Evolutionary conservation across 73 alveolate genomes (phyloP), one percentile per base, ranked within the genome.

Genomic region (Symbiodinium natans): DNA sequence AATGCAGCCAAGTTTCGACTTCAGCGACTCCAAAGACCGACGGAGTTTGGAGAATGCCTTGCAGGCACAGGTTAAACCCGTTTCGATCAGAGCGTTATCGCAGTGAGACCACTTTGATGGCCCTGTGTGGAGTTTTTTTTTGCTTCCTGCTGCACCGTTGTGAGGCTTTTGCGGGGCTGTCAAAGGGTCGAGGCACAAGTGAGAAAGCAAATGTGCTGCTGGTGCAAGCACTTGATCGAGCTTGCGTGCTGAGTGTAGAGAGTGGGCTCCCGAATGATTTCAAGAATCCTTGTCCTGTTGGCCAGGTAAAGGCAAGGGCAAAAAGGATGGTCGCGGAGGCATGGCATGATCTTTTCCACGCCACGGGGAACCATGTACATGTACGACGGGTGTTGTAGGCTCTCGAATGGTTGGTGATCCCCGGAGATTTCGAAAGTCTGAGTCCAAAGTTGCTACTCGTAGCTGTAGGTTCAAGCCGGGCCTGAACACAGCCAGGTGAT

Each of bases 31-130:
- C 17, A 56, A 54, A 27, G 96, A 89, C 48, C 88, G 87, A n/a
- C 84, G 96, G 33, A 89, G 96, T 38, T 42, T 89, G 96, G 96
- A 89, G 38, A 89, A 89, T 41, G 86, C 96, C 43, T 87, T 89
- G 6, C 40, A 89, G 96, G 96, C 96, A 0, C 2, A 23, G 27
- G 77, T 27, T 31, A 1, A 1, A 27, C 27, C 34, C 34, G 77
- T 2, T 27, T 19, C 10, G 36, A 59, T 48, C 63, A 48, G 63
- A 10, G 63, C 17, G 17, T 8, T 48, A 10, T 48, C 23, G 23
- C 63, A 48, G 63, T 48, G 63, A 10, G 63, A 48, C 8, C 23
- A 8, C 85, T 34, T 41, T 9, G 43, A 23, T 33, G 46, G 83
- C 31, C 29, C 82, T 25, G 75, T 6, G 59, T 46, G 59, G 59